These are phyloP conservation scores for Phytophthora pistaciae DNA, from an alignment of 352 stramenopile genomes.

Conservation along the genomic window DNA sequence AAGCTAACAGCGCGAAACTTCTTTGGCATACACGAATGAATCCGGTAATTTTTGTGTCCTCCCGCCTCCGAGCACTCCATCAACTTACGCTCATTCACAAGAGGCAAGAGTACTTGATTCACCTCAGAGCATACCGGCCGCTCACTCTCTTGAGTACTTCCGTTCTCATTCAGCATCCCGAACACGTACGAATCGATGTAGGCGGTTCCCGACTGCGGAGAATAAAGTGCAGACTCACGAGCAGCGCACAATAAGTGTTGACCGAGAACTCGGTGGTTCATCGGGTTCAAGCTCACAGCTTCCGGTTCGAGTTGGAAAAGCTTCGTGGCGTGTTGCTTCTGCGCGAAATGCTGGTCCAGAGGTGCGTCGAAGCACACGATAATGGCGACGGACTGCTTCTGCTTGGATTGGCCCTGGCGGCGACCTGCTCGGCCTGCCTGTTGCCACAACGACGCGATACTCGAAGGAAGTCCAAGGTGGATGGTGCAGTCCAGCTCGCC, in stretches of 20 bases:
- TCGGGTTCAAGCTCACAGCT: conserved; percentile 82
- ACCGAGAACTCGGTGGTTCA: conserved; percentile 89
- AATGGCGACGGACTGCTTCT: conserved; percentile 89
- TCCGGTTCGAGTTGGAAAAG: conserved; percentile 84
- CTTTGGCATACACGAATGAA: conserved; percentile 74
- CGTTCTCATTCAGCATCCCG: conserved; percentile 23
- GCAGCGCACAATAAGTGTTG: conserved; percentile 96
- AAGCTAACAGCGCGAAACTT: conserved; percentile 67
- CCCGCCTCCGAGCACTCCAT: conserved; percentile 37
- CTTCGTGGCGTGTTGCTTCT: conserved; percentile 51
- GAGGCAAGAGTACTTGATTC: conserved; percentile 19
- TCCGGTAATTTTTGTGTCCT: conserved; percentile 51
- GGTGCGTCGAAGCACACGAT: conserved; percentile 96
- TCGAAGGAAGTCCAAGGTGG: conserved; percentile 95
- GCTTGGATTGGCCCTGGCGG: conserved; percentile 64
- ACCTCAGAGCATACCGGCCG: conserved; percentile 16
- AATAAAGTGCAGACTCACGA: conserved; percentile 92
- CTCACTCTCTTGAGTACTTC: neutral
- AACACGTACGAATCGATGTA: conserved; percentile 80
- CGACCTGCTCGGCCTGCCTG: conserved; percentile 96
- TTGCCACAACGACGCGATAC: conserved; percentile 95
- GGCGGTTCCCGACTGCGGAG: conserved; percentile 54
- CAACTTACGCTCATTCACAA: conserved; percentile 59
- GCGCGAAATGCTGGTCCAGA: conserved; percentile 94
- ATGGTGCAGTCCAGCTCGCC: conserved; percentile 96